Evolutionary conservation across 352 stramenopile species (phyloP), one percentile per base, ranked within the genome.

Genomic region (Phytopythium oedochilum): DNA sequence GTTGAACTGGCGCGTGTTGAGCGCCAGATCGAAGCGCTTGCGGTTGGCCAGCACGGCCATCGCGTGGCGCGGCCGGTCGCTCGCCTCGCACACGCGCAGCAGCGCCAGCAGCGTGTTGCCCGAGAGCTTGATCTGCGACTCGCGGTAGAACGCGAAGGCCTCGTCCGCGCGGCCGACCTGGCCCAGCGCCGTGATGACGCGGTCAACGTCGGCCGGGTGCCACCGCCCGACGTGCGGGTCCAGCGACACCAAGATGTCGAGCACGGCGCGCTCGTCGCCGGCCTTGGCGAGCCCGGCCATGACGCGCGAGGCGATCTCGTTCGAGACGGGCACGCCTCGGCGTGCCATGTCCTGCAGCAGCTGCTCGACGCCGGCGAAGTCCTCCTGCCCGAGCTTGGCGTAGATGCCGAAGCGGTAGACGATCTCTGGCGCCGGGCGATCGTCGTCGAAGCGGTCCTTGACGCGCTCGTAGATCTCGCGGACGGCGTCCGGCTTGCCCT

Each of bases 71-170:
- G 59, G 44, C 8, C 74, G 67, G 12, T 67, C 56, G 44, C 78
- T 83, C 4, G 31, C 52, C 31, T 58, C 58, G 39, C 73, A 87
- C 18, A 82, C 71, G n/a, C 64, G 34, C 39, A 88, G 59, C 26
- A 88, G 55, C 40, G 70, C 68, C 56, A 80, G 58, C 20, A 85
- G 42, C 46, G 74, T 84, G 23, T 75, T 62, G 9, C 64, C 36
- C 2, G 63, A 68, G 53, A 88, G 66, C n/a, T 71, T 61, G 5
- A 72, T 73, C 36, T 70, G 55, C 10, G 77, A 68, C 43, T 71
- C 63, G 20, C 63, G 54, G 40, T 86, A 88, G 54, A 88, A 86
- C n/a, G 79, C 66, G 48, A 88, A 88, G n/a, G 77, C 74, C 5
- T 63, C 55, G 31, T 84, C 65, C 0, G 73, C 57, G 7, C 63